Percentiles rank a stretch among this genome's conserved stretches.
Evolutionary conservation across 139 green algal genomes (phyloP).

Genomic region (Ulvella scutata): DNA sequence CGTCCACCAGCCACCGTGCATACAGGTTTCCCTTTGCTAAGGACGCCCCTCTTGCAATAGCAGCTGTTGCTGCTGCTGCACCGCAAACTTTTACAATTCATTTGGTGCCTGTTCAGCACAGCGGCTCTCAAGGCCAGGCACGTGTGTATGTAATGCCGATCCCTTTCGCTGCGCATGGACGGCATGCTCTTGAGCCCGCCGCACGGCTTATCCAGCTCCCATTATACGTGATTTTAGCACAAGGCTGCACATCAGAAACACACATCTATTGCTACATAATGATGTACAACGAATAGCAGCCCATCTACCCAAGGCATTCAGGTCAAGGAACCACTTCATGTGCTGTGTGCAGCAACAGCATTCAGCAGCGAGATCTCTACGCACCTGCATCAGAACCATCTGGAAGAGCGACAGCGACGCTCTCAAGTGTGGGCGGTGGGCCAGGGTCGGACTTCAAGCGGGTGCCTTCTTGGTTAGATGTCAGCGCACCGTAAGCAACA

Average conservation of each 20-base stretch:
- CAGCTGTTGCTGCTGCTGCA: not conserved
- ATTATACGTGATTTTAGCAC: too few relatives aligned
- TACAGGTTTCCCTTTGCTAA: constrained; percentile 86
- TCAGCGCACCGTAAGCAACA: constrained; percentile 34
- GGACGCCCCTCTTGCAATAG: constrained; percentile 52
- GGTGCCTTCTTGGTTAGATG: constrained; percentile 62
- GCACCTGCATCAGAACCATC: constrained; percentile 5
- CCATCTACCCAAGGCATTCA: too few relatives aligned
- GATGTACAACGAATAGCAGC: too few relatives aligned
- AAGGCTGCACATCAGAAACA: too few relatives aligned
- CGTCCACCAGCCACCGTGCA: constrained; percentile 83
- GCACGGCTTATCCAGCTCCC: too few relatives aligned
- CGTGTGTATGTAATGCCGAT: not conserved
- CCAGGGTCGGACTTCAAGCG: constrained; percentile 78
- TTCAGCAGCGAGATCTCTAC: constrained; percentile 9
- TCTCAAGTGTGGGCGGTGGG: constrained; percentile 16
- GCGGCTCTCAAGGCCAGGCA: not conserved
- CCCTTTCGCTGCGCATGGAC: constrained; percentile 17
- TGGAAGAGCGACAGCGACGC: constrained; percentile 35
- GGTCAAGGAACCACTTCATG: too few relatives aligned
- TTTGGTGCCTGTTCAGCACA: not conserved
- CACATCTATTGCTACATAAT: too few relatives aligned
- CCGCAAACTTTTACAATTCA: not conserved
- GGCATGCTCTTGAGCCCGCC: constrained; percentile 35
- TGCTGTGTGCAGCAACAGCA: too few relatives aligned